A percentile compares a stretch with the other conserved stretches of the same genome.
These are phyloP conservation scores for Xerocomellus chrysenteron DNA, from an alignment of 768 basidiomycete species.

Conservation along the genomic window DNA sequence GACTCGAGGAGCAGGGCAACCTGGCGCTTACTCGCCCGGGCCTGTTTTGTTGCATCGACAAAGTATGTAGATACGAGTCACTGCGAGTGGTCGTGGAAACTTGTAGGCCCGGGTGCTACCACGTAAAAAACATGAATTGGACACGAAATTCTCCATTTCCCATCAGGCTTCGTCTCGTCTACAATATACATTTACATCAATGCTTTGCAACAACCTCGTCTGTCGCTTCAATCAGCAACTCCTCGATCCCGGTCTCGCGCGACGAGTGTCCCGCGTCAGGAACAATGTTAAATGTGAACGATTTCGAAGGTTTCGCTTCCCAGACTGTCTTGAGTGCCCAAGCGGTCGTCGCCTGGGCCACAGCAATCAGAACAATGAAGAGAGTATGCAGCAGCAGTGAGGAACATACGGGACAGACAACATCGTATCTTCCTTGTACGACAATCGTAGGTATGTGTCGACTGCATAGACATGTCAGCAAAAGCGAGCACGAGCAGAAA, in stretches of 20 bases:
- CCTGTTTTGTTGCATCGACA: neutral
- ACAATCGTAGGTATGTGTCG: constrained; percentile 84
- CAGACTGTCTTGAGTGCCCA: constrained; percentile 78
- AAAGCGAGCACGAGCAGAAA: neutral
- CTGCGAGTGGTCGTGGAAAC: neutral
- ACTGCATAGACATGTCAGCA: constrained; percentile 38
- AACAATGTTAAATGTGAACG: constrained; percentile 56
- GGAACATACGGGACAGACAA: constrained; percentile 73
- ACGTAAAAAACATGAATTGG: neutral
- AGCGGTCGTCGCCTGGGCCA: constrained; percentile 70
- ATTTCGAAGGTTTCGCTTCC: constrained; percentile 59
- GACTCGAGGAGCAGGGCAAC: neutral
- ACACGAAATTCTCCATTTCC: neutral
- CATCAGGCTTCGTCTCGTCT: neutral
- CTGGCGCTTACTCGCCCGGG: neutral
- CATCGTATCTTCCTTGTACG: constrained; percentile 87
- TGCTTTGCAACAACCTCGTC: constrained; percentile 29
- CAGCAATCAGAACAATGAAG: neutral
- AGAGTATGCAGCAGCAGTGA: neutral
- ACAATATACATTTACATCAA: constrained; percentile 1
- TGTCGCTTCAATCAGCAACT: constrained; percentile 64
- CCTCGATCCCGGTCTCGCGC: constrained; percentile 67
- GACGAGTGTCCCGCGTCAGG: constrained; percentile 88
- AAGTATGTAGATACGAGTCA: neutral
- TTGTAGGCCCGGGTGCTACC: neutral